A percentile compares a stretch with the other conserved stretches of the same genome.
Evolutionary conservation across 1,284 basidiomycete genomes (phyloP).

Genomic region (Macrocybe sp.): DNA sequence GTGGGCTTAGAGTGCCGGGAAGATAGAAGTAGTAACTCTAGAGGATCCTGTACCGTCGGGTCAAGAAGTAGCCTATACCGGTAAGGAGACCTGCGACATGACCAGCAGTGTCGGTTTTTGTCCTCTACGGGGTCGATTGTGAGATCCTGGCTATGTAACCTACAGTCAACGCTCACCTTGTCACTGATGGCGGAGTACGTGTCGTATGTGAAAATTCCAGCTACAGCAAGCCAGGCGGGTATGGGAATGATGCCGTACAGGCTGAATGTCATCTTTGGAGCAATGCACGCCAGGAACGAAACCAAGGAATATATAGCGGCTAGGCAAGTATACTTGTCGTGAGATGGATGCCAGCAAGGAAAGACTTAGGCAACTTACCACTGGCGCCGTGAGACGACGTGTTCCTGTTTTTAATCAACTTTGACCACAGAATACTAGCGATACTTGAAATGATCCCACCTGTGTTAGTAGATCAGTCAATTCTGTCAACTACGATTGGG

Average conservation of each 20-base stretch:
- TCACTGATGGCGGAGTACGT: constrained; percentile 47
- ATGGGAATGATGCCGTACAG: constrained; percentile 82
- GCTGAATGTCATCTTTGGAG: constrained; percentile 67
- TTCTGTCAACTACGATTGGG: neutral
- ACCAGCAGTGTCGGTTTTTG: constrained; percentile 59
- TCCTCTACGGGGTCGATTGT: constrained; percentile 7
- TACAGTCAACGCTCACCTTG: constrained; percentile 19
- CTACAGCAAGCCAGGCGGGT: constrained; percentile 77
- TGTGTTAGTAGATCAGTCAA: constrained; percentile 18
- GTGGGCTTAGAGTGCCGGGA: too few species aligned
- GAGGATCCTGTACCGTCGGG: constrained; percentile 16
- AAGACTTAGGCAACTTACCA: constrained; percentile 36
- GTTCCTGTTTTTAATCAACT: constrained; percentile 38
- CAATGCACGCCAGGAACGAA: constrained; percentile 66
- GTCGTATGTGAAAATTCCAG: constrained; percentile 75
- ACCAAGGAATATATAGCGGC: constrained; percentile 74
- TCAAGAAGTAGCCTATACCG: constrained; percentile 59
- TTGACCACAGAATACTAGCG: constrained; percentile 53
- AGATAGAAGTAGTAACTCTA: too few species aligned
- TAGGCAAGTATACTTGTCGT: constrained; percentile 17
- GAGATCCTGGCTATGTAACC: constrained; percentile 3
- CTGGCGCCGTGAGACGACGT: constrained; percentile 70
- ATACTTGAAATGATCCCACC: constrained; percentile 63
- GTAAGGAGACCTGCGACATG: constrained; percentile 77
- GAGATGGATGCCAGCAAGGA: too few species aligned